Base-by-base conservation (phyloP, 2,329 filamentous ascomycete species). In the Westerdykella sp. region DNA sequence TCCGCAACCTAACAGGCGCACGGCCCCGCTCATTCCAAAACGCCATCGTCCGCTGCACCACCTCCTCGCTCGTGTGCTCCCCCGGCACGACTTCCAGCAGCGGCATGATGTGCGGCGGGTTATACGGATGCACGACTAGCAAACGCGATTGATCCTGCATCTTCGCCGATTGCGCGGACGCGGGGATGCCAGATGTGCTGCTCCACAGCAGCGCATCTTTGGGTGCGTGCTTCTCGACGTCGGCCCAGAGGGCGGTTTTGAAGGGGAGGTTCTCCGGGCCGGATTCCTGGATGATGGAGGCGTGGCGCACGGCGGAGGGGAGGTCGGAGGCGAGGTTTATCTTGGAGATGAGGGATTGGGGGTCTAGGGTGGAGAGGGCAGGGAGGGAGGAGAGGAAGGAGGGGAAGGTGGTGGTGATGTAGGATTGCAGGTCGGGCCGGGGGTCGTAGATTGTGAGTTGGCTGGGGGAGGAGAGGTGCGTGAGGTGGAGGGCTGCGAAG, bases 81-180 rank as follows among this genome's bases (percentile, higher is more conserved):
- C 68, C 70, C 0, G 77, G 76, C 0, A 81, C 78, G 25, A 81
- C 66, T 56, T 82, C 78, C 2, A 81, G 60, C 1, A 82, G 54
- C 0, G 79, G 79, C 75, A 81, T 80, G 41, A 81, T 70, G 49
- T 81, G 77, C 1, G 78, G 79, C 16, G 79, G 79, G 42, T 81
- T 81, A 58, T 77, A 82, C 0, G 79, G 78, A 55, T 81, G 79
- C 4, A 79, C 76, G 1, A 81, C 73, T 0, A 81, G 48, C 2
- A 82, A 55, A 2, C 77, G 63, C n/a, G 56, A n/a, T 23, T 59
- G 51, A 7, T 74, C 66, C 16, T 60, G 51, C 70, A 76, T 73
- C 3, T 65, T 49, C 13, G 47, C 44, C 7, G 60, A 61, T 49
- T 81, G 77, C 18, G 60, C 62, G 0, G 73, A 77, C 0, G 78